A percentile compares a stretch with the other conserved stretches of the same genome.
phyloP scores from a whole-genome alignment of 192 early-diverging fungal genomes.

The Podila epigama region DNA sequence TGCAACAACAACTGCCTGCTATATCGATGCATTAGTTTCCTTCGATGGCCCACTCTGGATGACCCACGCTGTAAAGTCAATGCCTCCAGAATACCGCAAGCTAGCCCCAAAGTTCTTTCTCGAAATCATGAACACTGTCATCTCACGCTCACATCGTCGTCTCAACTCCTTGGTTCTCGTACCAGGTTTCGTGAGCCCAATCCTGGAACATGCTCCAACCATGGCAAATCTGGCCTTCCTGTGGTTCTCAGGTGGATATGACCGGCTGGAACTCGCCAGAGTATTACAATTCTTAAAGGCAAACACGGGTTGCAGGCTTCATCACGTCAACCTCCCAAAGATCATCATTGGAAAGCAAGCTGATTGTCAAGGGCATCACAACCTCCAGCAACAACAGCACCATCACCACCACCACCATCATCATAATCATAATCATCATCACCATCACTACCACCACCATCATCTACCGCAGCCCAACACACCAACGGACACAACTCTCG shows the following conservation, averaged over 20 bases:
- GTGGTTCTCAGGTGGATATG: not conserved
- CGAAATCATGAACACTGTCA: not conserved
- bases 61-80: not conserved
- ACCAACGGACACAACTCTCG: not conserved
- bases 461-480: not conserved
- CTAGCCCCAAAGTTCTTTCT: not conserved
- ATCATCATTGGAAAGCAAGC: not conserved
- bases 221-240: not conserved
- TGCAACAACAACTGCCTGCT: not conserved
- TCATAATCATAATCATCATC: not conserved
- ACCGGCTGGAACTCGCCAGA: not conserved
- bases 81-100: not conserved
- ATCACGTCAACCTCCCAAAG: not conserved
- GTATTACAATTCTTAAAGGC: not conserved
- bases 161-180: not conserved
- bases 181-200: not conserved
- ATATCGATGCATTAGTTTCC: not conserved
- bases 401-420: not conserved
- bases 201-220: not conserved
- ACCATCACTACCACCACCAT: not conserved
- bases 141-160: not conserved
- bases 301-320: not conserved
- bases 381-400: not conserved
- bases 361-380: not conserved
- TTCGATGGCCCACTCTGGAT: constrained; percentile 7